Evolutionary conservation across 2,329 filamentous ascomycete genomes (phyloP).

Genomic region (Pseudocercospora crystallina): DNA sequence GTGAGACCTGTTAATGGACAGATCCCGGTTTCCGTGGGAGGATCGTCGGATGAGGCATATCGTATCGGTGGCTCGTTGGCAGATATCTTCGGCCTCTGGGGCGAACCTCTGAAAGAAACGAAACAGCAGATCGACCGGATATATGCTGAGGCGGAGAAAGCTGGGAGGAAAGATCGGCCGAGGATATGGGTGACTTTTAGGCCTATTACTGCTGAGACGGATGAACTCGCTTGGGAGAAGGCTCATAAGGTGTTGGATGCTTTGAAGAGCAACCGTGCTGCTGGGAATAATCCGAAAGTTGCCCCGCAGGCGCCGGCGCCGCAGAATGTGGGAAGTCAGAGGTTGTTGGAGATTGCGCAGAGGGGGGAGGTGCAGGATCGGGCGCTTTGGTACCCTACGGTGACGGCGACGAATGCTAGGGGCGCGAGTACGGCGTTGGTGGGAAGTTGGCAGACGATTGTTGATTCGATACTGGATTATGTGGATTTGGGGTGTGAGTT

Average conservation of each 20-base stretch:
- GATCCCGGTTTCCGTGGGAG: conserved; percentile 61
- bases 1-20: conserved; percentile 55
- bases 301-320: conserved; percentile 41
- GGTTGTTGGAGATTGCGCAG: conserved; percentile 58
- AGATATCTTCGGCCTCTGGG: conserved; percentile 65
- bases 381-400: conserved; percentile 63
- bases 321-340: conserved; percentile 61
- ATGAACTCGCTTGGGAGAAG: conserved; percentile 63
- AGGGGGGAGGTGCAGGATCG: conserved; percentile 60
- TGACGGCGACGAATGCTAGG: conserved; percentile 60
- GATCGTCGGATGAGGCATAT: conserved; percentile 60
- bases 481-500: conserved; percentile 57
- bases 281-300: conserved; percentile 23
- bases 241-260: conserved; percentile 57
- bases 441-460: conserved; percentile 54
- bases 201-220: conserved; percentile 61
- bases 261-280: conserved; percentile 45
- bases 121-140: conserved; percentile 63
- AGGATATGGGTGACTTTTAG: conserved; percentile 66
- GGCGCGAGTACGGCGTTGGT: conserved; percentile 61
- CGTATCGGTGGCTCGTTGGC: conserved; percentile 58
- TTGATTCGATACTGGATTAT: conserved; percentile 58
- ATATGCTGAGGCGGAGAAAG: conserved; percentile 59
- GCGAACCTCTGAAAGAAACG: conserved; percentile 63
- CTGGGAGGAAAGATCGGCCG: conserved; percentile 56